Percentiles rank a stretch among this genome's conserved stretches.
These are phyloP conservation scores for Seminavis robusta DNA, from an alignment of 108 stramenopile species.

Conservation along the genomic window DNA sequence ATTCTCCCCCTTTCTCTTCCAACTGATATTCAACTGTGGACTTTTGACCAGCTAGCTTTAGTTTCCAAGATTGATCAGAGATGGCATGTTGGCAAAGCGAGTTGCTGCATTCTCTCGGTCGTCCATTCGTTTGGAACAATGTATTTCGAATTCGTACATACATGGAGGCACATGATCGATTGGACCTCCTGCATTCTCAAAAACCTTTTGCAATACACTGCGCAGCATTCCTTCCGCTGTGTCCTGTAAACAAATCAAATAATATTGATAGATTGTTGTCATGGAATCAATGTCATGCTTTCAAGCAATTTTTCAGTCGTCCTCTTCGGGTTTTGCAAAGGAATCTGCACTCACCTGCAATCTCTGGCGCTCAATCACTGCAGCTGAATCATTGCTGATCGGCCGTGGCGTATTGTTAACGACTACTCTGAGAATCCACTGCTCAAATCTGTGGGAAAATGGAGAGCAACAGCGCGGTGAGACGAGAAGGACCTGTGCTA, in stretches of 20 bases:
- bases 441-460: conserved; percentile 60
- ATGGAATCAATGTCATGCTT: too few relatives aligned
- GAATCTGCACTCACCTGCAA: conserved; percentile 52
- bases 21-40: not conserved
- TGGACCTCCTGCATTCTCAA: conserved; percentile 66
- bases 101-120: conserved; percentile 83
- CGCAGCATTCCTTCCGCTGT: conserved; percentile 84
- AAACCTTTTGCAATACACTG: conserved; percentile 58
- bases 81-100: conserved; percentile 77
- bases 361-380: conserved; percentile 77
- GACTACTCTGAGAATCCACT: conserved; percentile 81
- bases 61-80: conserved; percentile 71
- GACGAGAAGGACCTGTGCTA: not conserved
- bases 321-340: not conserved
- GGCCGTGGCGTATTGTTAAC: conserved; percentile 88
- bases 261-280: too few relatives aligned
- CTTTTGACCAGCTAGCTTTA: conserved; percentile 12
- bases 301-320: not conserved
- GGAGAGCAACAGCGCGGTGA: not conserved
- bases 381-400: conserved; percentile 69
- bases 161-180: conserved; percentile 40
- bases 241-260: too few relatives aligned
- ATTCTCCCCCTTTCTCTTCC: not conserved
- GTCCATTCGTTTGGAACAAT: conserved; percentile 66
- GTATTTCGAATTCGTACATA: conserved; percentile 84